Conservation (phyloP, 257 asterid genomes). For the Craterostigma plantagineum region DNA sequence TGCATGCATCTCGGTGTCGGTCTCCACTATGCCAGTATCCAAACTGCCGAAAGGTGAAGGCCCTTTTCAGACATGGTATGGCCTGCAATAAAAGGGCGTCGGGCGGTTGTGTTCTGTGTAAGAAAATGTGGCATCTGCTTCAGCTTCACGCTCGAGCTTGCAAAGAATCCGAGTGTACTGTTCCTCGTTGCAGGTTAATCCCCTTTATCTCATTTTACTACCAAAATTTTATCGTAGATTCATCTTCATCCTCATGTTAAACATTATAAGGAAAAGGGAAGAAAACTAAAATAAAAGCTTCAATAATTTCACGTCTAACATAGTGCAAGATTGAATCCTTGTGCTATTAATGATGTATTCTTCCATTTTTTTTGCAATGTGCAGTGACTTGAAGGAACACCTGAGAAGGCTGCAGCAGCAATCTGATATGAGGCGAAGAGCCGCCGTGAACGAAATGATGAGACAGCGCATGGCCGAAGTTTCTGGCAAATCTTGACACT, state of each 20-base stretch:
- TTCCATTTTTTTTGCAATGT: conserved; percentile 1
- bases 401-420: conserved; percentile 53
- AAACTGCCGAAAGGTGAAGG: conserved; percentile 91
- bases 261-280: not conserved
- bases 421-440: conserved; percentile 48
- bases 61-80: conserved; percentile 92
- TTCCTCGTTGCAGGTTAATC: conserved; percentile 88
- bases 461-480: conserved; percentile 94
- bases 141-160: conserved; percentile 93
- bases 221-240: no score
- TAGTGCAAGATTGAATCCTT: no score
- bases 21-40: conserved; percentile 66
- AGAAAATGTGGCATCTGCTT: conserved; percentile 97
- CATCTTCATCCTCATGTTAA: not conserved
- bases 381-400: conserved; percentile 49
- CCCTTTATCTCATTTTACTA: conserved; percentile 1
- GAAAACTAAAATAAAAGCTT: no score
- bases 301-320: no score
- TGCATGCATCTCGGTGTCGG: conserved; percentile 93
- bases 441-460: conserved; percentile 66
- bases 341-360: not conserved
- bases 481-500: conserved; percentile 30
- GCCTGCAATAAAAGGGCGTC: conserved; percentile 74
- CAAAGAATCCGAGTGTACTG: conserved; percentile 77
- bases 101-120: conserved; percentile 80